A percentile compares a stretch with the other conserved stretches of the same genome.
Conservation (phyloP, 176 grass and related monocot species). For the Lolium perenne region DNA sequence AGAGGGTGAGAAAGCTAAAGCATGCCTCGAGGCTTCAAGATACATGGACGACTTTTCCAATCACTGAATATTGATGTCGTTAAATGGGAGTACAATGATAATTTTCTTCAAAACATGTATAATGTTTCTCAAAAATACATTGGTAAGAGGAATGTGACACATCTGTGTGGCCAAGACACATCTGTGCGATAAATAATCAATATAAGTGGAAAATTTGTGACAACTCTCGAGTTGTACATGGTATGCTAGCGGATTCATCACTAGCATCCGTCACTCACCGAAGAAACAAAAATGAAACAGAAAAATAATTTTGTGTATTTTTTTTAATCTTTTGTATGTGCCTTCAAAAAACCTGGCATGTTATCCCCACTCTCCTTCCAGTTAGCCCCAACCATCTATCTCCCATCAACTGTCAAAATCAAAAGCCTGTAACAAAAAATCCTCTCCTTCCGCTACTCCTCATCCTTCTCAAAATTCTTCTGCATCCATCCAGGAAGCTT, state of each 20-base stretch:
- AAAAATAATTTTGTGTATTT: constrained; percentile 20
- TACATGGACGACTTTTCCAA: not conserved
- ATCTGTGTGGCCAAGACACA: not conserved
- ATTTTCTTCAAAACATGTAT: not conserved
- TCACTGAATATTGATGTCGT: not conserved
- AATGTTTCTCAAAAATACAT: not conserved
- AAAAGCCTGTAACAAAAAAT: constrained; percentile 26
- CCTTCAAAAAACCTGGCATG: constrained; percentile 54
- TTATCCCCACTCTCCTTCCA: not conserved
- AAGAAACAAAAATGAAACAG: constrained; percentile 25
- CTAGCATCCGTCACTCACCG: constrained; percentile 25
- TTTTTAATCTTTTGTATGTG: constrained; percentile 14
- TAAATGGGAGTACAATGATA: not conserved
- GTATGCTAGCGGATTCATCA: constrained; percentile 27
- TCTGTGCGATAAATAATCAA: constrained; percentile 1
- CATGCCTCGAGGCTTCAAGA: not conserved
- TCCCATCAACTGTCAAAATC: constrained; percentile 2
- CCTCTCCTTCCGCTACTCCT: constrained; percentile 4
- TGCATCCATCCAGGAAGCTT: not conserved
- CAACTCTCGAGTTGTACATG: constrained; percentile 41
- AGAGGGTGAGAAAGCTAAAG: not conserved
- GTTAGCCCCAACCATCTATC: constrained; percentile 17
- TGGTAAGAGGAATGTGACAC: not conserved
- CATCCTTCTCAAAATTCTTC: not conserved
- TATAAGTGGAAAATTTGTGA: not conserved